Percentiles rank a stretch among this genome's conserved stretches.
These are phyloP conservation scores for Syncephalastrum sp. DNA, from an alignment of 371 early-diverging fungal genomes.

Conservation along the genomic window DNA sequence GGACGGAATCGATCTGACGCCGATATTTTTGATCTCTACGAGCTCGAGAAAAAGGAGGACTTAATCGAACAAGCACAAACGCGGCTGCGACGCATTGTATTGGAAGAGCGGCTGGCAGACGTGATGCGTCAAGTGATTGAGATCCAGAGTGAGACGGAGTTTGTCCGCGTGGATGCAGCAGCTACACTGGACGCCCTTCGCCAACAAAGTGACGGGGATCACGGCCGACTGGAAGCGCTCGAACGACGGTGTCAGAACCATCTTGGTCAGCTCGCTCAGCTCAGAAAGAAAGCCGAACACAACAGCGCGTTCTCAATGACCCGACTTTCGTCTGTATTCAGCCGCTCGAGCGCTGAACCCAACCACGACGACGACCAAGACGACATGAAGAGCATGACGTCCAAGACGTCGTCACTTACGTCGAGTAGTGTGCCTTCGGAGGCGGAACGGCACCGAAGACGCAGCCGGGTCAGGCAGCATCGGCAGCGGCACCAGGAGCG, in stretches of 20 bases:
- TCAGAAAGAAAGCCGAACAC: constrained; percentile 3
- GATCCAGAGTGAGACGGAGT: constrained; percentile 27
- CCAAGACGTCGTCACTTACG: too few species aligned
- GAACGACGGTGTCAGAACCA: constrained; percentile 30
- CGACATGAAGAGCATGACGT: constrained; percentile 9
- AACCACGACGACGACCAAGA: constrained; percentile 4
- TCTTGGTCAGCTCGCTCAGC: constrained; percentile 12
- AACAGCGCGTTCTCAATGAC: constrained; percentile 30
- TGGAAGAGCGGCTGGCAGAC: constrained; percentile 26
- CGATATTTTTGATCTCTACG: constrained; percentile 11
- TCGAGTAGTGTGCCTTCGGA: background rate
- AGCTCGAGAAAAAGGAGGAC: constrained; percentile 11
- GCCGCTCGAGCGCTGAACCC: constrained; percentile 16
- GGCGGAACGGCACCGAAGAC: constrained; percentile 14
- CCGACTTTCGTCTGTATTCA: constrained; percentile 36
- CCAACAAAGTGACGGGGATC: constrained; percentile 12
- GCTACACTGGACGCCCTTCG: constrained; percentile 31
- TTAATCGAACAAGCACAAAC: constrained; percentile 22
- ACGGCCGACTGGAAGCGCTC: constrained; percentile 29
- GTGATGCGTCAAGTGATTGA: constrained; percentile 25
- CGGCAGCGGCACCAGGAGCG: constrained; percentile 14
- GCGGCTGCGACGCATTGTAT: constrained; percentile 22
- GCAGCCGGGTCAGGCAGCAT: constrained; percentile 16
- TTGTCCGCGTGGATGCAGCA: constrained; percentile 26
- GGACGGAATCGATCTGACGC: constrained; percentile 9